Evolutionary conservation across 305 asterid genomes (phyloP), one percentile per base, ranked within the genome.

Genomic region (Stenogyne calaminthoides): DNA sequence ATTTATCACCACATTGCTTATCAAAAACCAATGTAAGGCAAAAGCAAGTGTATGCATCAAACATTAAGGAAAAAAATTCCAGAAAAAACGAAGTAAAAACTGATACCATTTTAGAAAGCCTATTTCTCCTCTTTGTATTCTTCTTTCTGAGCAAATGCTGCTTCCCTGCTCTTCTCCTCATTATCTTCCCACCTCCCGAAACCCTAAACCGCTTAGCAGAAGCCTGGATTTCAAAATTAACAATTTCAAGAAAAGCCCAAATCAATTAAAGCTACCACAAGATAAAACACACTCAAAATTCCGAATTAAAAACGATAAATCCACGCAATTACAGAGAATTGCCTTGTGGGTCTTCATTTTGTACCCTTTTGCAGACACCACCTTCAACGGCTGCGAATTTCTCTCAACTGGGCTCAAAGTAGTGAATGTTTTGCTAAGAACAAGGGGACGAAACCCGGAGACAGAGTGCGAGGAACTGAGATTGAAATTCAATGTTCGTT

Each of bases 301-400:
- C 58, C 58, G 58, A 56, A 25, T 60, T 29, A 52, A 69, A 72
- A 18, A 40, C 9, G 39, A 7, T 0, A 44, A 8, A 54, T 16
- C 25, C 44, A 22, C 3, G 51, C 1, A 20, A 56, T 66, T 14
- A 59, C 67, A 14, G 63, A 70, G n/a, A 10, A 47, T 69, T 70
- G 80, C 97, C 93, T 93, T 93, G 87, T 93, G 98, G 76, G 97
- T 93, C 85, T 93, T 91, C 97, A 89, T 93, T 74, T 93, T 93
- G 79, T 93, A 93, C 76, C 96, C 96, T 80, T 91, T 93, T 0
- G 84, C 87, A 46, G 88, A 81, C 67, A 72, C 85, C 8, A 91
- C 83, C 66, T 80, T 80, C 49, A 87, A 66, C 5, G 86, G 61
- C 36, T 22, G 79, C 7, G 87, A 52, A 54, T 51, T 60, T 67